phyloP scores from a whole-genome alignment of 768 basidiomycete genomes.

The Mycena alexandri region DNA sequence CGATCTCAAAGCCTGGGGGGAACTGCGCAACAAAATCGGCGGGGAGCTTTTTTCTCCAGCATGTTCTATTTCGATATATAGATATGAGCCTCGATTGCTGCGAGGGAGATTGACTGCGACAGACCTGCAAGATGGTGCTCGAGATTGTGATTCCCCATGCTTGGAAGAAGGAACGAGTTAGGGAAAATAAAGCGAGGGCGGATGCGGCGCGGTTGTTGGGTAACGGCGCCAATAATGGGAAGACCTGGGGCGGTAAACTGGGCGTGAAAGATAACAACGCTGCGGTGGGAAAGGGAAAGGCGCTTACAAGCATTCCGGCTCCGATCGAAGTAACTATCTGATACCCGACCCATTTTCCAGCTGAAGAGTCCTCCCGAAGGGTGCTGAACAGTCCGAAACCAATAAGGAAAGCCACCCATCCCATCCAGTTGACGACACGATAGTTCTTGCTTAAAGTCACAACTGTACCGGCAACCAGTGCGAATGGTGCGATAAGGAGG shows the following conservation, averaged over 20 bases:
- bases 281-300: background rate
- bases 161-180: slow-evolving; percentile 45
- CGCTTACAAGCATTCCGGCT: slow-evolving; percentile 22
- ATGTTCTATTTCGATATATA: slow-evolving; percentile 49
- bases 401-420: slow-evolving; percentile 52
- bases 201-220: slow-evolving; percentile 49
- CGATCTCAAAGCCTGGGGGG: slow-evolving; percentile 30
- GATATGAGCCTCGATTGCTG: background rate
- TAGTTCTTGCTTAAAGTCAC: slow-evolving; percentile 50
- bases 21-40: slow-evolving; percentile 34
- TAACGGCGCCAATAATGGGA: slow-evolving; percentile 55
- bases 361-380: slow-evolving; percentile 39
- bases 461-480: slow-evolving; percentile 50
- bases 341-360: slow-evolving; percentile 44
- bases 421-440: slow-evolving; percentile 47
- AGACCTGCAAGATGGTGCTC: slow-evolving; percentile 48
- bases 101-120: background rate
- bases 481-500: slow-evolving; percentile 54
- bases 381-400: slow-evolving; percentile 52
- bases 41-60: slow-evolving; percentile 44
- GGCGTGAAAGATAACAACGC: background rate
- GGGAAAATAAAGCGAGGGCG: slow-evolving; percentile 52
- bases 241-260: slow-evolving; percentile 43
- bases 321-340: slow-evolving; percentile 39
- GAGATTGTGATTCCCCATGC: slow-evolving; percentile 41